Evolutionary conservation across 1,284 basidiomycete species (phyloP).

Genomic region (Coriolopsis trogii): DNA sequence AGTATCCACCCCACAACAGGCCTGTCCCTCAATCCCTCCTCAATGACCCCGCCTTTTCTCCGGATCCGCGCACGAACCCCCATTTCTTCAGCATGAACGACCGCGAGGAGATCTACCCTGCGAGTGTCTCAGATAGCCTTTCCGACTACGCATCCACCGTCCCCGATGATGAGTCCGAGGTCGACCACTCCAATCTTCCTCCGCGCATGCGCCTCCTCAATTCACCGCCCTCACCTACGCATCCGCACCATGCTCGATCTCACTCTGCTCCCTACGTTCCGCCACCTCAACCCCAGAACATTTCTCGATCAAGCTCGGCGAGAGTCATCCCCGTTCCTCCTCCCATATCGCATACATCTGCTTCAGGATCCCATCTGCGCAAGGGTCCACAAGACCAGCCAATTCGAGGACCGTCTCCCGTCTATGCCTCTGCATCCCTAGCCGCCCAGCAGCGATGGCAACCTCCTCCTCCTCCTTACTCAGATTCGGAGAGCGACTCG

Average conservation of each 20-base stretch:
- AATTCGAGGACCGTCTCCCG: neutral
- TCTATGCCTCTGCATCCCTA: constrained; percentile 13
- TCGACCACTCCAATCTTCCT: constrained; percentile 20
- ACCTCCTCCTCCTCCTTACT: constrained; percentile 21
- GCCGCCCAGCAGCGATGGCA: constrained; percentile 19
- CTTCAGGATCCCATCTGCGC: constrained; percentile 7
- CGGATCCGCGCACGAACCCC: constrained; percentile 38
- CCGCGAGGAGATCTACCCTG: constrained; percentile 32
- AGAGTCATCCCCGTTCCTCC: constrained; percentile 21
- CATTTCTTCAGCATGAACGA: constrained; percentile 35
- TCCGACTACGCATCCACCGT: constrained; percentile 21
- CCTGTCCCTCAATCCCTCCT: constrained; percentile 19
- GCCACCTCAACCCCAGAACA: constrained; percentile 8
- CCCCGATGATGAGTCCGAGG: constrained; percentile 19
- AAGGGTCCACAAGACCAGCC: constrained; percentile 12
- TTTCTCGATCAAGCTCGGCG: constrained; percentile 15
- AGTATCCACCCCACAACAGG: constrained; percentile 12
- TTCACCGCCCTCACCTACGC: constrained; percentile 2
- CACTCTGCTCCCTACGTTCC: constrained; percentile 19
- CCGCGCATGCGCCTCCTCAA: constrained; percentile 20
- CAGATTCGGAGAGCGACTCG: constrained; percentile 22
- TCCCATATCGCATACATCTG: constrained; percentile 12
- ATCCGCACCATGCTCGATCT: constrained; percentile 15
- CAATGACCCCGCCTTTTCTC: constrained; percentile 42
- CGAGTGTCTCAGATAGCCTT: constrained; percentile 19